Base-by-base conservation (phyloP, 495 filamentous ascomycete genomes). In the Hyaloscypha finlandica region DNA sequence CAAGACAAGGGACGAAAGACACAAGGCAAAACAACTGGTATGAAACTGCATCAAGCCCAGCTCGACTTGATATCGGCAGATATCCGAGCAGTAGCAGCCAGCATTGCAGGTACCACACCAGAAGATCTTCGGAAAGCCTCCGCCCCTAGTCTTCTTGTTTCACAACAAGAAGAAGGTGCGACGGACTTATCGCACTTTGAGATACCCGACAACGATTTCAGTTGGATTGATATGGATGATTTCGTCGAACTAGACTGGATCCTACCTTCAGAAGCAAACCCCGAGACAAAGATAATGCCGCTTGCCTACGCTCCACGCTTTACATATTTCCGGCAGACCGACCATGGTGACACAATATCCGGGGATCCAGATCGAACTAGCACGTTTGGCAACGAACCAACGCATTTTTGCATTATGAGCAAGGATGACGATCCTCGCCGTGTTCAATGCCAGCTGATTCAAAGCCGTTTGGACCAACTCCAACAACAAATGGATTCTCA, bases 191-290 rank as follows among this genome's bases (percentile, higher is more conserved):
- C 94, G 20, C 87, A 90, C 33, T 98, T 98, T 75, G 93, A 88
- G 0, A 97, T 99, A 64, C 93, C 93, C 0, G 95, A 99, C 73
- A 92, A 94, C 45, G 95, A 99, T 75, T 86, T 92, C 70, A 89
- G 87, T 61, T 99, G 95, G 95, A 90, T 98, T 72, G 95, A 99
- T 75, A 97, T 98, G 93, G 95, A 99, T 77, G 95, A 99, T 74
- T 98, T 98, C 79, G 92, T 98, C 31, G 95, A 99, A 76, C 82
- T 98, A 11, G 95, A 97, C 74, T 97, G 94, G 93, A 91, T 97
- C 65, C 79, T 97, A 20, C 94, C 95, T 0, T 91, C 91, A 31
- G 91, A 95, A 71, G 89, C 91, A 31, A 94, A 96, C 67, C 95
- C 96, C 25, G 89, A 95, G 63, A 97, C 94, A 1, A 92, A 92